phyloP scores from a whole-genome alignment of 176 grass and related monocot genomes.

The Pontederia crassipes region DNA sequence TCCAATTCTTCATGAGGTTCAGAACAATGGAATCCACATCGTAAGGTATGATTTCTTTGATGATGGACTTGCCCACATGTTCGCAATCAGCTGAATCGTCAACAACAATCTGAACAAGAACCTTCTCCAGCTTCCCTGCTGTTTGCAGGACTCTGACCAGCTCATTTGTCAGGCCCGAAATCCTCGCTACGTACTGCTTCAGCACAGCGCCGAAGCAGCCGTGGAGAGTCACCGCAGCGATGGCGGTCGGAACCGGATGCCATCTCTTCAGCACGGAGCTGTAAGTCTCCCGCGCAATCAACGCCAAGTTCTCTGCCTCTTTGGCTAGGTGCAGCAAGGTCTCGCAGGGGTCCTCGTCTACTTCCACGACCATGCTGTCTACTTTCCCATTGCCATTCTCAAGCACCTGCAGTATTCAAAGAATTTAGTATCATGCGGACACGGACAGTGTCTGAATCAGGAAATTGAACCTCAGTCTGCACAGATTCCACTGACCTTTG shows the following conservation, averaged over 20 bases:
- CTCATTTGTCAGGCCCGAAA: slow-evolving; percentile 60
- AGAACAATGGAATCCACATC: slow-evolving; percentile 74
- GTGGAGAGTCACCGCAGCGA: slow-evolving; percentile 61
- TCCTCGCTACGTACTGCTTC: slow-evolving; percentile 46
- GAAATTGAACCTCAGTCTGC: neutral
- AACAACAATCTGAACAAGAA: slow-evolving; percentile 61
- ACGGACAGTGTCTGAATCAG: too few species aligned
- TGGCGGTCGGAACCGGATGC: slow-evolving; percentile 47
- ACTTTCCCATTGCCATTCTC: slow-evolving; percentile 40
- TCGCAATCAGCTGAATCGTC: slow-evolving; percentile 55
- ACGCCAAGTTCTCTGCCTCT: slow-evolving; percentile 55
- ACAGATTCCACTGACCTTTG: slow-evolving; percentile 34
- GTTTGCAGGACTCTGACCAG: slow-evolving; percentile 70
- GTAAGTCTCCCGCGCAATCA: slow-evolving; percentile 54
- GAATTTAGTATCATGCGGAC: too few species aligned
- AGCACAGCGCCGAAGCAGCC: slow-evolving; percentile 74
- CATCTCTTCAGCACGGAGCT: slow-evolving; percentile 57
- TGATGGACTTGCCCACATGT: slow-evolving; percentile 48
- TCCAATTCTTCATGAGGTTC: slow-evolving; percentile 74
- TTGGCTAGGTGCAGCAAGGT: slow-evolving; percentile 51
- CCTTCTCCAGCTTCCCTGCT: slow-evolving; percentile 64
- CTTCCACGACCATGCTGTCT: slow-evolving; percentile 39
- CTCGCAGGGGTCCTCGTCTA: slow-evolving; percentile 44
- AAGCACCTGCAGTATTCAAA: slow-evolving; percentile 27
- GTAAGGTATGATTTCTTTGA: slow-evolving; percentile 76